phyloP scores from a whole-genome alignment of 2,329 filamentous ascomycete genomes.

The Elsinoe australis region DNA sequence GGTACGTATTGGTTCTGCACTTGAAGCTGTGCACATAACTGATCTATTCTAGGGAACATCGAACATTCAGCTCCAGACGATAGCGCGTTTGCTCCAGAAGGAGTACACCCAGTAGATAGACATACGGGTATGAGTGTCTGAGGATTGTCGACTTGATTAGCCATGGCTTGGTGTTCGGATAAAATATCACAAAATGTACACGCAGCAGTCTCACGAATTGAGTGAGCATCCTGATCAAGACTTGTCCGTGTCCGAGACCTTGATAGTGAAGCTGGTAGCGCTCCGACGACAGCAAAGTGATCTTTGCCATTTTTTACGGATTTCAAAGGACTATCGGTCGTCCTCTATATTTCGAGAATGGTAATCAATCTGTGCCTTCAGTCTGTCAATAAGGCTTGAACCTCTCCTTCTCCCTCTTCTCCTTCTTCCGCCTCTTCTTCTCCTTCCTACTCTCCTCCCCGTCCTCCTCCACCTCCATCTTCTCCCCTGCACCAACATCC shows the following conservation, averaged over 20 bases:
- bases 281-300: no score
- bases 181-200: conserved; percentile 4
- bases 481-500: conserved; percentile 12
- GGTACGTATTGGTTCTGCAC: neutral
- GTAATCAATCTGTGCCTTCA: no score
- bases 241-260: no score
- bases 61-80: conserved; percentile 63
- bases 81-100: conserved; percentile 62
- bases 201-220: no score
- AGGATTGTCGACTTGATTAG: neutral
- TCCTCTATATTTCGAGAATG: no score
- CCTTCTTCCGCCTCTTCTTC: conserved; percentile 27
- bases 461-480: conserved; percentile 18
- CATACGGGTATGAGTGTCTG: neutral
- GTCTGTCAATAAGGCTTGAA: conserved; percentile 33
- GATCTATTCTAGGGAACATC: conserved; percentile 64
- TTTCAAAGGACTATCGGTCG: no score
- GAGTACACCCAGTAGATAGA: conserved; percentile 52
- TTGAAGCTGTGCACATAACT: neutral
- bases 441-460: conserved; percentile 20
- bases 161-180: conserved; percentile 1
- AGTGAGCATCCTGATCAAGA: no score
- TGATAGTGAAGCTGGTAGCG: no score
- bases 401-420: conserved; percentile 32
- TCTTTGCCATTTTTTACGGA: no score